Percentiles rank a stretch among this genome's conserved stretches.
Conservation (phyloP, 2,329 filamentous ascomycete species). For the Chaetomium globosum region DNA sequence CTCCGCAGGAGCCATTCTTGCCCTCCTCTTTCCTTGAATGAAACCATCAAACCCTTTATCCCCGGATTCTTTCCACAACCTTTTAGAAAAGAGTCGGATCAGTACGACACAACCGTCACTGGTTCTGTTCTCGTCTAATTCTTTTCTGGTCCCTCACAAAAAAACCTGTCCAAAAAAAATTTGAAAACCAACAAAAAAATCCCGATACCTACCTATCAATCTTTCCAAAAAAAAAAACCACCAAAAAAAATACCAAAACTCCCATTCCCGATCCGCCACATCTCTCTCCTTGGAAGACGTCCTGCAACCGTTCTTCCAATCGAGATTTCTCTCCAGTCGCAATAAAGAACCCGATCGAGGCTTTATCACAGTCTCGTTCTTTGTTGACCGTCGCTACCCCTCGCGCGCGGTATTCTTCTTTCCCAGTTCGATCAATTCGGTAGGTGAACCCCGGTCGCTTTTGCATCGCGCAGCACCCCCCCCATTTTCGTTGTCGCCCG, state of each 20-base stretch:
- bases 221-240: conserved; percentile 34
- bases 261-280: conserved; percentile 29
- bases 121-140: conserved; percentile 62
- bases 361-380: conserved; percentile 30
- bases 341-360: conserved; percentile 27
- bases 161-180: conserved; percentile 62
- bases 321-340: conserved; percentile 19
- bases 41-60: conserved; percentile 36
- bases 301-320: conserved; percentile 19
- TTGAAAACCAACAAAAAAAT: conserved; percentile 58
- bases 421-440: conserved; percentile 28
- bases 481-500: conserved; percentile 15
- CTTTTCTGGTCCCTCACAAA: conserved; percentile 48
- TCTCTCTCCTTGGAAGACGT: conserved; percentile 30
- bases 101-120: conserved; percentile 60
- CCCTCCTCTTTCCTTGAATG: conserved; percentile 35
- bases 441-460: conserved; percentile 22
- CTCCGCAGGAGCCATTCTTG: conserved; percentile 32
- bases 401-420: conserved; percentile 31
- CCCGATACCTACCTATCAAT: conserved; percentile 35
- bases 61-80: conserved; percentile 43
- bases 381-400: conserved; percentile 40
- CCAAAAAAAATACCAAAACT: conserved; percentile 42
- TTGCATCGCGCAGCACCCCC: conserved; percentile 15
- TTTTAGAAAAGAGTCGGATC: conserved; percentile 53